Base-by-base conservation (phyloP, 805 yeast species). In the Candida pseudoglaebosa region DNA sequence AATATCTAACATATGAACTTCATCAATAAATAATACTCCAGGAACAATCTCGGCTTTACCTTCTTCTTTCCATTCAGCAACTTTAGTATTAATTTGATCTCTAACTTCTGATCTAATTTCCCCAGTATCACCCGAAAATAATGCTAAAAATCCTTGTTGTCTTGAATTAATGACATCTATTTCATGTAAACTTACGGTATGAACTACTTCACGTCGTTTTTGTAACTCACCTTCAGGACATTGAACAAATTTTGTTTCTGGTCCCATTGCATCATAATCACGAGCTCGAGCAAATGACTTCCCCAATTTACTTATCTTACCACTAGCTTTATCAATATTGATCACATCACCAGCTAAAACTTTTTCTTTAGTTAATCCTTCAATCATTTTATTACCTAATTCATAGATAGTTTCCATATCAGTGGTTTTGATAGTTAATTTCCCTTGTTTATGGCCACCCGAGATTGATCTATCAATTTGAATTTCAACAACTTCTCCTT, bases 171-270 rank as follows among this genome's bases (percentile, higher is more conserved):
- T 95, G 38, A 91, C 96, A 65, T 93, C 99, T 52, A 93, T 86
- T 64, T 93, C 99, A 66, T 93, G 98, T 50, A 93, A 72, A 2
- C 97, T 87, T n/a, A 93, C 97, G 1, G 96, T 95, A 65, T 93
- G 99, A 24, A 90, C 96, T 24, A 89, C 95, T 57, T 89, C 95
- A 58, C 87, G 88, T 55, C 97, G 81, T 58, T 87, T 86, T 69
- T 93, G 99, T 56, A 93, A 78, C 70, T 93, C 99, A 41, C 99
- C 99, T 61, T 93, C 97, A 28, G 99, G 99, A 59, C 96, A 84
- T 65, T 93, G 97, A 42, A 93, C 96, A 61, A 93, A 93, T 64
- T 89, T 90, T 36, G 96, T 90, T 48, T 95, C 98, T 38, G 97
- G 96, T 15, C 96, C 95, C 95, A 89, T 88, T 32, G 98, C 96